Conservation (phyloP, 257 asterid species). For the Jacaranda copaia region DNA sequence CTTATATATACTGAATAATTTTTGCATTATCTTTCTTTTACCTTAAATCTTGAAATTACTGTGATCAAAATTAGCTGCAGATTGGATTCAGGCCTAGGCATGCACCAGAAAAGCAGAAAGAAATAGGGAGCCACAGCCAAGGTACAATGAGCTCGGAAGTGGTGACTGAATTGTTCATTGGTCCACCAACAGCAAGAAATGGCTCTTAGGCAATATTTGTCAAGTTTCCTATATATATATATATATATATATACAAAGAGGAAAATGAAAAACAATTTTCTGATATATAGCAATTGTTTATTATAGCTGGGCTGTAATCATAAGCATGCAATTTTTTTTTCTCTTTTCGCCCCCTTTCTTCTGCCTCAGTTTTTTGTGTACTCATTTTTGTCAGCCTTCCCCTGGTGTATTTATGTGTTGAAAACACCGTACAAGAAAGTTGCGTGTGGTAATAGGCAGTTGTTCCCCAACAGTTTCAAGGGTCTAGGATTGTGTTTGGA, state of each 20-base stretch:
- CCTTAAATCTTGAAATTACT: neutral
- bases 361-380: neutral
- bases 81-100: slow-evolving; percentile 25
- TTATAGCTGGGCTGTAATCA: neutral
- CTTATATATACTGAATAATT: neutral
- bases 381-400: neutral
- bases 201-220: neutral
- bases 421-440: neutral
- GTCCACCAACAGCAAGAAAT: slow-evolving; percentile 46
- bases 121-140: slow-evolving; percentile 30
- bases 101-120: slow-evolving; percentile 30
- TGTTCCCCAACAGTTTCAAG: neutral
- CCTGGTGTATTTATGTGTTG: neutral
- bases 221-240: neutral
- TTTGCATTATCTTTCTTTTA: neutral
- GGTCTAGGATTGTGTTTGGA: neutral
- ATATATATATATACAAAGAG: no score
- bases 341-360: neutral
- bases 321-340: neutral
- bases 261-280: neutral
- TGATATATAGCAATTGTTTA: neutral
- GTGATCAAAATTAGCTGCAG: slow-evolving; percentile 22
- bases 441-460: neutral
- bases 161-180: slow-evolving; percentile 56
- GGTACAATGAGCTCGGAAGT: slow-evolving; percentile 43